Percentiles rank a stretch among this genome's conserved stretches.
Evolutionary conservation across 2,329 filamentous ascomycete genomes (phyloP).

Genomic region (Graphiopsis chlorocephala): DNA sequence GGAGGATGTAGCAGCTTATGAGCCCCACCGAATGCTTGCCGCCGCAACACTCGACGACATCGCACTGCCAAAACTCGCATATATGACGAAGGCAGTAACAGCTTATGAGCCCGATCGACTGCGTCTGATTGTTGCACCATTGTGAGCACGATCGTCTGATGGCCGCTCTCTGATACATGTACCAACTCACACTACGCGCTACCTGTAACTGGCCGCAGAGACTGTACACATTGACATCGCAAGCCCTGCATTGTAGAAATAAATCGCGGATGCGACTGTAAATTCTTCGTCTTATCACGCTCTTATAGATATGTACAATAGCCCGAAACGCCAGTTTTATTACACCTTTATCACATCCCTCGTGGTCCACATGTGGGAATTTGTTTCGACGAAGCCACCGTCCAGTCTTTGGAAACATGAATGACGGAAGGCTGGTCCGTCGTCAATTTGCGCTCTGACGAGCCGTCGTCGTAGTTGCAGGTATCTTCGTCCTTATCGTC

Average conservation of each 20-base stretch:
- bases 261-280: neutral
- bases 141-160: neutral
- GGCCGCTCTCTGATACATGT: neutral
- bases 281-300: neutral
- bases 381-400: slow-evolving; percentile 7
- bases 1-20: neutral
- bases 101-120: neutral
- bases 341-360: neutral
- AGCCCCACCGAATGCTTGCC: neutral
- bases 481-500: neutral
- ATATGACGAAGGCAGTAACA: neutral
- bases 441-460: slow-evolving; percentile 11
- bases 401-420: slow-evolving; percentile 8
- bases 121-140: neutral
- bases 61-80: neutral
- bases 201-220: neutral
- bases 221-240: neutral
- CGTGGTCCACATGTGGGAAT: neutral
- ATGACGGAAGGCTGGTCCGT: neutral
- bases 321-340: neutral
- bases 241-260: neutral
- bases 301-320: neutral
- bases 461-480: neutral
- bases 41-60: neutral
- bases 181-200: neutral